A percentile compares a stretch with the other conserved stretches of the same genome.
Conservation (phyloP, 2,329 filamentous ascomycete genomes). For the Cephalotrichum gorgonifer region DNA sequence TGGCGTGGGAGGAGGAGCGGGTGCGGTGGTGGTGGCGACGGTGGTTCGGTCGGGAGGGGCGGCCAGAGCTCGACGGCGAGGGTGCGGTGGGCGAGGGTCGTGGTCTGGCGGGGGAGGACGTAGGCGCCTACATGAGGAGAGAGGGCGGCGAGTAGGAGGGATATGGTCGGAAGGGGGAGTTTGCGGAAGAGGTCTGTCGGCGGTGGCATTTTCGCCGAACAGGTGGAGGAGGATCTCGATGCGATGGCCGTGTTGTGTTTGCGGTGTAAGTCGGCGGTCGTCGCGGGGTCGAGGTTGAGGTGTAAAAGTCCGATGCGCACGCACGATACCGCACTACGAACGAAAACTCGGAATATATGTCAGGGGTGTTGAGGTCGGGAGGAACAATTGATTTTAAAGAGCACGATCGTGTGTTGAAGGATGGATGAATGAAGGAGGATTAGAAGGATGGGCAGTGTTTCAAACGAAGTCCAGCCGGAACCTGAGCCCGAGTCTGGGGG, state of each 20-base stretch:
- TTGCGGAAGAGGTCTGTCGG: slow-evolving; percentile 20
- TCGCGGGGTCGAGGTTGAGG: not conserved
- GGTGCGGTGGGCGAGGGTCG: slow-evolving; percentile 22
- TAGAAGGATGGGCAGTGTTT: too few species aligned
- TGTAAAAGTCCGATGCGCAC: not conserved
- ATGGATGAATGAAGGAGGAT: too few species aligned
- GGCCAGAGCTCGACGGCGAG: slow-evolving; percentile 30
- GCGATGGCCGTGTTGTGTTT: not conserved
- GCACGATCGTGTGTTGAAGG: too few species aligned
- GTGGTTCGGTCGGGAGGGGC: slow-evolving; percentile 7
- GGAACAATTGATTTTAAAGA: too few species aligned
- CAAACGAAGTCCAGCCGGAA: too few species aligned
- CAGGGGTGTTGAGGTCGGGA: too few species aligned
- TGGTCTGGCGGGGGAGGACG: slow-evolving; percentile 29
- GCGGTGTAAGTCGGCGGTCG: not conserved
- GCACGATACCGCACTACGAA: not conserved
- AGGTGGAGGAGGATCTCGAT: not conserved
- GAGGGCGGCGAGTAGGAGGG: slow-evolving; percentile 22
- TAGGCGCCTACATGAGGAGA: slow-evolving; percentile 20
- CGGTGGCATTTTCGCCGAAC: slow-evolving; percentile 14
- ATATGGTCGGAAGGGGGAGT: slow-evolving; percentile 22
- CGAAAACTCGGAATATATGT: too few species aligned
- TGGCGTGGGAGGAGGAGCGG: slow-evolving; percentile 38
- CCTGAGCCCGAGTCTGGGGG: too few species aligned
- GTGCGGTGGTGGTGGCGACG: slow-evolving; percentile 31